Conservation (phyloP, 306 rosid species). For the Trichosanthes truncata region DNA sequence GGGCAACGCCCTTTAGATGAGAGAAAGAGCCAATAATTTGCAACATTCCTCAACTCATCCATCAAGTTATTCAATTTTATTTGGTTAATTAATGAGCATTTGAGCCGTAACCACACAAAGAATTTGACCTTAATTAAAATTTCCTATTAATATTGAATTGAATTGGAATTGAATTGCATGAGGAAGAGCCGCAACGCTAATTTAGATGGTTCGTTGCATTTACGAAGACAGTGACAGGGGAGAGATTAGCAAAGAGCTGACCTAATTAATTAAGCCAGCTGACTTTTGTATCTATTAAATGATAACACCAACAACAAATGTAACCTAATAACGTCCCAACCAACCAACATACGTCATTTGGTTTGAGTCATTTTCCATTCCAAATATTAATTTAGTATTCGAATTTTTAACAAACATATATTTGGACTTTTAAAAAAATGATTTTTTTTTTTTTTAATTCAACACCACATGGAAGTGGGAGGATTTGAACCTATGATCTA, state of each 20-base stretch:
- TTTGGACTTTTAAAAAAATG: too few relatives aligned
- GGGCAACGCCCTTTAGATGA: background rate
- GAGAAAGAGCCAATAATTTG: background rate
- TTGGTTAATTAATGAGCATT: background rate
- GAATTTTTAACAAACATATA: too few relatives aligned
- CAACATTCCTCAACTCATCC: background rate
- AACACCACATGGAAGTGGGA: too few relatives aligned
- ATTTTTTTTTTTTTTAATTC: too few relatives aligned
- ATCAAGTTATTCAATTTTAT: background rate
- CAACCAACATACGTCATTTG: background rate
- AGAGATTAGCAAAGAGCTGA: background rate
- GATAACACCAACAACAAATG: background rate
- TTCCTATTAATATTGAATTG: background rate
- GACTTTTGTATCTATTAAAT: background rate
- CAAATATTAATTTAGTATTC: background rate
- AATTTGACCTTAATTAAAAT: background rate
- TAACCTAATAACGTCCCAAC: background rate
- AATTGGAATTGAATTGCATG: background rate
- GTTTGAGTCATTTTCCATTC: background rate
- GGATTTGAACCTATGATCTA: too few relatives aligned
- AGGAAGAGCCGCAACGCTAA: background rate
- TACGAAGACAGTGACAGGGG: background rate
- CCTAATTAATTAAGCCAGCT: background rate
- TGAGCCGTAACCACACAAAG: background rate
- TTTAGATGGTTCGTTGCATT: background rate